Base-by-base conservation (phyloP, 805 yeast genomes). In the Wickerhamiella azyma region DNA sequence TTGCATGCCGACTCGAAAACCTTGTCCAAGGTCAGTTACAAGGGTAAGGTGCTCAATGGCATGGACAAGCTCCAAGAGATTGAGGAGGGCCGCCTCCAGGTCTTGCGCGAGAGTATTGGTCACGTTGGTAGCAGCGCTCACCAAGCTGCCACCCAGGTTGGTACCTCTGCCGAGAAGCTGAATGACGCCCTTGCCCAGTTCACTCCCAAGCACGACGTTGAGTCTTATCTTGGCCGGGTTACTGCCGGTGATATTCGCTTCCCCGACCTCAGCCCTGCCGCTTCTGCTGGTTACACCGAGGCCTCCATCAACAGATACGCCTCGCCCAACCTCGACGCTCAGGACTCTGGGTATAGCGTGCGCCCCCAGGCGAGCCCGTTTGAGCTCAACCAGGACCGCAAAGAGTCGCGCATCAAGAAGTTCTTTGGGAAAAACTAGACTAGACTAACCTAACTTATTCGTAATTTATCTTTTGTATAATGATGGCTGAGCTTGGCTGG, bases 171-270 rank as follows among this genome's bases (percentile, higher is more conserved):
- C 58, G 95, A 86, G 63, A 65, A 65, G 41, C 76, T 82, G 9
- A 67, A 83, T 57, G 79, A 79, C 51, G 75, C 76, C 51, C 69
- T 81, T 41, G 68, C 85, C 55, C 73, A 72, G 38, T 78, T 78
- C 52, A 75, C 70, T 48, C 81, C 85, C 11, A 65, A 68, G 43
- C 73, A 66, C 49, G 86, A 81, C 58, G 70, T 81, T 47, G 58
- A 66, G 18, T 66, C 81, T 46, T 79, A 71, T 59, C 74, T 81
- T 1, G 58, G 57, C 5, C 53, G 54, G 48, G 41, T 55, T 13
- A 49, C 48, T 2, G 45, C 54, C 8, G 58, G 57, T 30, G 55
- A 50, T 3, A 32, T 42, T n/a, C 24, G 14, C 14, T 42, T 42
- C 40, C 45, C 45, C 19, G 40, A 42, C 18, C 36, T 42, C 16